Conservation (phyloP, 164 flowering plant species). For the Chimonanthus salicifolius region DNA sequence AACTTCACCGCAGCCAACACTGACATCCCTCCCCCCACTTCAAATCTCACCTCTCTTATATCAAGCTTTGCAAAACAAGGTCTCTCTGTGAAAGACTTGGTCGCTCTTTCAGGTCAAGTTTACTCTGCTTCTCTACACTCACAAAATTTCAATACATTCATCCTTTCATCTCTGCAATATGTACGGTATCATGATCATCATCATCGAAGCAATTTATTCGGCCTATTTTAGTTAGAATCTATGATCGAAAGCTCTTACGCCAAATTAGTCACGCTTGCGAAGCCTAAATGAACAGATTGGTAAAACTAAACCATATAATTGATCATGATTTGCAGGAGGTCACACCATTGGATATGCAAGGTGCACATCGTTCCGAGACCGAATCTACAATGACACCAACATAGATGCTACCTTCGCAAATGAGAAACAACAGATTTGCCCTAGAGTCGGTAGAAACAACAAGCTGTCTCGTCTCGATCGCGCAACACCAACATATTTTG, state of each 20-base stretch:
- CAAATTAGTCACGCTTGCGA: neutral
- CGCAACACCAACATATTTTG: conserved; percentile 20
- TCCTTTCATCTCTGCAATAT: neutral
- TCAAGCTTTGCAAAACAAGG: conserved; percentile 26
- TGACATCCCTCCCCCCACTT: conserved; percentile 27
- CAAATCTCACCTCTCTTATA: conserved; percentile 19
- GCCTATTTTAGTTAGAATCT: too few species aligned
- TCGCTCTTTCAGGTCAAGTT: conserved; percentile 40
- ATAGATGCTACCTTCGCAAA: conserved; percentile 24
- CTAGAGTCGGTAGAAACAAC: conserved; percentile 19
- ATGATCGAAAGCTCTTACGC: neutral
- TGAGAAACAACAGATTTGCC: conserved; percentile 19
- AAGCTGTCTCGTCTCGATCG: conserved; percentile 19
- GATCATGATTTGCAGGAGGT: conserved; percentile 18
- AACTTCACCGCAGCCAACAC: conserved; percentile 21
- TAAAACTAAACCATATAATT: neutral
- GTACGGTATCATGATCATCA: neutral
- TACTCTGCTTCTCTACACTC: neutral
- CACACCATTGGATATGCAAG: conserved; percentile 40
- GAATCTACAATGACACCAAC: conserved; percentile 24
- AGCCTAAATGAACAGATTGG: neutral
- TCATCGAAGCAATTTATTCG: neutral
- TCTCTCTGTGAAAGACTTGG: conserved; percentile 32
- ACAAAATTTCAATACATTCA: neutral
- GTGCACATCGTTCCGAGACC: conserved; percentile 26